Evolutionary conservation across 1,139 yeast genomes (phyloP).

Genomic region (Yamadazyma songkhlaensis): DNA sequence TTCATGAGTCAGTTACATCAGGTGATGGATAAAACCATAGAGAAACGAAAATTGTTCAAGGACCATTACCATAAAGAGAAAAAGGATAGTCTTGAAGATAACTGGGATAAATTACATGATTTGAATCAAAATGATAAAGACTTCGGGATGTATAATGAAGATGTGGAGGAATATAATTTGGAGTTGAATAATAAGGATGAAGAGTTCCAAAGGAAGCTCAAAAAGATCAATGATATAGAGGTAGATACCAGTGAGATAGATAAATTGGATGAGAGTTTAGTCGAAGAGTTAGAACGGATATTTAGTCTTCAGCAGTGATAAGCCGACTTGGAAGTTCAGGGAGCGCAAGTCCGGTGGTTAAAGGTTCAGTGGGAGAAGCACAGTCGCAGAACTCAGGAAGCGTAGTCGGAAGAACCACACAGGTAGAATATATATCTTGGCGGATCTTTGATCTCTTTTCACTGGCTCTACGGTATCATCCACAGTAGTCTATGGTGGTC

Average conservation of each 20-base stretch:
- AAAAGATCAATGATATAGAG: slow-evolving; percentile 13
- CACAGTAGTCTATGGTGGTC: too few species aligned
- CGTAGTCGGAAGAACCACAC: too few species aligned
- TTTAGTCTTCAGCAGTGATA: too few species aligned
- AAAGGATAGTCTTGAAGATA: slow-evolving; percentile 16
- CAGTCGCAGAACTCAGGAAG: too few species aligned
- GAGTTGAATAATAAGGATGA: slow-evolving; percentile 17
- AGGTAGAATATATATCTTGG: too few species aligned
- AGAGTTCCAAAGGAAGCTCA: slow-evolving; percentile 17
- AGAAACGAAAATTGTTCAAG: slow-evolving; percentile 33
- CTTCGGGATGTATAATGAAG: slow-evolving; percentile 60
- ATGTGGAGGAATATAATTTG: slow-evolving; percentile 53
- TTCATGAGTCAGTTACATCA: slow-evolving; percentile 31
- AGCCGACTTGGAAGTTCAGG: too few species aligned
- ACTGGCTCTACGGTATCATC: too few species aligned
- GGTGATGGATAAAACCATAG: slow-evolving; percentile 25
- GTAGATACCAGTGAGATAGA: slow-evolving; percentile 27
- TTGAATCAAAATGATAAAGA: slow-evolving; percentile 42
- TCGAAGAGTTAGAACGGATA: slow-evolving; percentile 8
- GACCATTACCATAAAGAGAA: slow-evolving; percentile 23
- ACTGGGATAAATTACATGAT: slow-evolving; percentile 29
- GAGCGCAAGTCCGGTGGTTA: too few species aligned
- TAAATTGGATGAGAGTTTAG: slow-evolving; percentile 19
- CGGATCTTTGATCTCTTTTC: too few species aligned
- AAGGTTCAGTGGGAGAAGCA: too few species aligned